Evolutionary conservation across 345 rosid species (phyloP).

Genomic region (Eucalyptus urophylla): DNA sequence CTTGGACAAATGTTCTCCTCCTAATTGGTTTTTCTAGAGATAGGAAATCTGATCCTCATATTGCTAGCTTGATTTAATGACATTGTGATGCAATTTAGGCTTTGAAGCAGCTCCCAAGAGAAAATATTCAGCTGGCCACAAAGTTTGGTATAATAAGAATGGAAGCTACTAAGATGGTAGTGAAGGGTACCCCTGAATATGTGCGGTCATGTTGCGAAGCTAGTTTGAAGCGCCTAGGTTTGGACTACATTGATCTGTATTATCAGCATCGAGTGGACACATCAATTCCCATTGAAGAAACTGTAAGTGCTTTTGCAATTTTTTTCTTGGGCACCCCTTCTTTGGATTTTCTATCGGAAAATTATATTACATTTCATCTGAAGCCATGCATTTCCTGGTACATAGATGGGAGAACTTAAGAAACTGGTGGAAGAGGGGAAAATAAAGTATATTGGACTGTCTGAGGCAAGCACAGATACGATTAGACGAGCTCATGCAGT

Average conservation of each 20-base stretch:
- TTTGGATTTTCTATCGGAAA: neutral
- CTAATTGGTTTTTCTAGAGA: neutral
- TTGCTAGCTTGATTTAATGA: neutral
- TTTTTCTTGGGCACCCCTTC: neutral
- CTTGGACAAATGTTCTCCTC: neutral
- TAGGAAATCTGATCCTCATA: neutral
- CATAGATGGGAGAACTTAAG: constrained; percentile 51
- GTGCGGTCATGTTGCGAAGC: constrained; percentile 44
- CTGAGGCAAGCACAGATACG: constrained; percentile 44
- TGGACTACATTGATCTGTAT: constrained; percentile 42
- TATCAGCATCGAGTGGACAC: constrained; percentile 49
- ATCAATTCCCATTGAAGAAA: constrained; percentile 43
- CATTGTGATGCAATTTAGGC: constrained; percentile 9
- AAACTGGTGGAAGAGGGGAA: constrained; percentile 51
- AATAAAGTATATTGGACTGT: constrained; percentile 38
- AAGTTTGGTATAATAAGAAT: constrained; percentile 28
- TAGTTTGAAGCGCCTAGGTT: constrained; percentile 45
- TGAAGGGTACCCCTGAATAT: constrained; percentile 38
- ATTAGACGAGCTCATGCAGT: constrained; percentile 53
- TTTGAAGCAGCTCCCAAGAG: constrained; percentile 45
- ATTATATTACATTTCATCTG: neutral
- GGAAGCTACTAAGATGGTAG: neutral
- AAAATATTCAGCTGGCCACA: constrained; percentile 45
- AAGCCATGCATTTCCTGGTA: neutral
- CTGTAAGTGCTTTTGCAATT: constrained; percentile 11